Percentiles rank a stretch among this genome's conserved stretches.
Evolutionary conservation across 2,329 filamentous ascomycete species (phyloP).

Genomic region (Ascosphaera aggregata): DNA sequence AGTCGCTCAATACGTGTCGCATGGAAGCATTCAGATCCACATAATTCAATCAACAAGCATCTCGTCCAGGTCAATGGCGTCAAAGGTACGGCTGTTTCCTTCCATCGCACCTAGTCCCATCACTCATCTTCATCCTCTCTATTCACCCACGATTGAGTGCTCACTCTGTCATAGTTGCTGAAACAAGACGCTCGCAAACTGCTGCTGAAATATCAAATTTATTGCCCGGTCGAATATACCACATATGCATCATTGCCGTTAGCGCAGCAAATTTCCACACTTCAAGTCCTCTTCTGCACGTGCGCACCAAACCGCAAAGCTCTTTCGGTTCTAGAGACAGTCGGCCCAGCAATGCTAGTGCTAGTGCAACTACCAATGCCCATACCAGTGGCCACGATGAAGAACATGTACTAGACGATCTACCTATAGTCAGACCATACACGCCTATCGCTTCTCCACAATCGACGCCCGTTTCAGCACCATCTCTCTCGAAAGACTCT

Average conservation of each 20-base stretch:
- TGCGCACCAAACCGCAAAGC: constrained; percentile 40
- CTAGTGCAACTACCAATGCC: background rate
- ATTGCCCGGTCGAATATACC: constrained; percentile 72
- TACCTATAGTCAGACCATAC: constrained; percentile 27
- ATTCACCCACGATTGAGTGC: constrained; percentile 3
- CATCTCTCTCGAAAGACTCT: background rate
- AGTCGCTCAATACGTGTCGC: constrained; percentile 71
- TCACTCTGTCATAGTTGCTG: too few species aligned
- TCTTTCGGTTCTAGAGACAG: background rate
- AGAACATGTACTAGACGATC: constrained; percentile 13
- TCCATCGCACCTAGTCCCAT: background rate
- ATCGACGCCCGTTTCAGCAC: background rate
- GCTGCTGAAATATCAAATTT: constrained; percentile 82
- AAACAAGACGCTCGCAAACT: constrained; percentile 57
- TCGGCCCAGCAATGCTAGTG: background rate
- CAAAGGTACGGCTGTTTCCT: constrained; percentile 36
- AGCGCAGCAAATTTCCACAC: constrained; percentile 85
- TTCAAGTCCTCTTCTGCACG: constrained; percentile 60
- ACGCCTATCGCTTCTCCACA: constrained; percentile 24
- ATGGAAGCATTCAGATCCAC: constrained; percentile 55
- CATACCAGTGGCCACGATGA: constrained; percentile 5
- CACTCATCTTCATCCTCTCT: constrained; percentile 5
- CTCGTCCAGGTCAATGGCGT: constrained; percentile 85
- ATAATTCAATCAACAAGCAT: constrained; percentile 56
- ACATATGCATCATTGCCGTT: constrained; percentile 76